Conservation (phyloP, 169 alveolate species). For the Plasmodium fragile region DNA sequence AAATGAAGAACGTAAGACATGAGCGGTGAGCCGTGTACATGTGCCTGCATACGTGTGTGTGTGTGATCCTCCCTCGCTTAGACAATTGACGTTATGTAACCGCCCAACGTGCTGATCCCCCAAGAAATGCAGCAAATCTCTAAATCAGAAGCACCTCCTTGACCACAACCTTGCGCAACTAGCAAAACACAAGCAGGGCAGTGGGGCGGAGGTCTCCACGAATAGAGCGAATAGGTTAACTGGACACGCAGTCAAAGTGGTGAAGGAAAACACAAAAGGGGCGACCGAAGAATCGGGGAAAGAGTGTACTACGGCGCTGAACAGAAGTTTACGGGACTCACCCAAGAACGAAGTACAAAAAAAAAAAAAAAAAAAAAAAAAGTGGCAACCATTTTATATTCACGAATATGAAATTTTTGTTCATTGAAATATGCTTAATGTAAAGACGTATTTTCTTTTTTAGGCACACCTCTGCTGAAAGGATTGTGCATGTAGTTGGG, state of each 20-base stretch:
- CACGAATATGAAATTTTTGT: neutral
- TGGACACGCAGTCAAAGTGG: neutral
- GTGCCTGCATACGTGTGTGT: neutral
- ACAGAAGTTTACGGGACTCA: neutral
- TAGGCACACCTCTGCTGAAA: conserved; percentile 27
- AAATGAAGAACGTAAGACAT: conserved; percentile 49
- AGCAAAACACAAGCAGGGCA: conserved; percentile 11
- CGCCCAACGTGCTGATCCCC: neutral
- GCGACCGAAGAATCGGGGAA: neutral
- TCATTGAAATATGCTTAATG: neutral
- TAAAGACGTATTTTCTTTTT: conserved; percentile 42
- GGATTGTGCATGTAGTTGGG: neutral
- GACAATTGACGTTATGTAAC: neutral
- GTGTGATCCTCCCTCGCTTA: neutral
- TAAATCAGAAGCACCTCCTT: conserved; percentile 32
- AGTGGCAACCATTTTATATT: neutral
- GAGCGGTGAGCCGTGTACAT: neutral
- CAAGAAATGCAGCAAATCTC: conserved; percentile 44
- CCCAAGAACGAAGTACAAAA: neutral
- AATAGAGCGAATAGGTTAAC: neutral
- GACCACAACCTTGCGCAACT: conserved; percentile 17
- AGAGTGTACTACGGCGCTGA: neutral
- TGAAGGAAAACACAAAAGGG: neutral
- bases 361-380: neutral
- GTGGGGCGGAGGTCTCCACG: neutral